Conservation (phyloP, 2,329 filamentous ascomycete species). For the Leptographium lundbergii region DNA sequence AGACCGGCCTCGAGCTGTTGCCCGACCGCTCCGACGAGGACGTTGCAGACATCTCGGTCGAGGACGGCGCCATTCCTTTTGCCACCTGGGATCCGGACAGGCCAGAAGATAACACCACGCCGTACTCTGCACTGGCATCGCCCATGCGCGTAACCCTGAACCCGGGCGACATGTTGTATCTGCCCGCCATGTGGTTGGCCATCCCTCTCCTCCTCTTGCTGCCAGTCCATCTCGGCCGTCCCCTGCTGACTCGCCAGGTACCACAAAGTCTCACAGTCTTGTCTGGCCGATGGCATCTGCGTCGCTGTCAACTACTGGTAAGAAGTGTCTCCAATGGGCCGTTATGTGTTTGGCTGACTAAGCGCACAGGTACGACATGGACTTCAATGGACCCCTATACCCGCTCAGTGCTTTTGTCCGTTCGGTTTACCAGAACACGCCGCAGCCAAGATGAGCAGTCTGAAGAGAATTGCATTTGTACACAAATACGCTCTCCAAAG, state of each 20-base stretch:
- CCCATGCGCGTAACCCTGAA: constrained; percentile 56
- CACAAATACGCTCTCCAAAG: background rate
- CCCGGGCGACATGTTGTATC: constrained; percentile 68
- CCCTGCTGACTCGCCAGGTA: constrained; percentile 33
- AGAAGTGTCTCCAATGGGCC: constrained; percentile 9
- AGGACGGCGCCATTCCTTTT: constrained; percentile 42
- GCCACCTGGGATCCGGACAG: constrained; percentile 63
- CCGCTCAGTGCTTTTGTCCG: constrained; percentile 44
- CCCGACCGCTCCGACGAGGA: constrained; percentile 17
- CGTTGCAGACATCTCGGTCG: constrained; percentile 9
- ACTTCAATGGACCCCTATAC: constrained; percentile 59
- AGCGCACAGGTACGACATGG: constrained; percentile 59
- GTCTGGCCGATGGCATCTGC: constrained; percentile 55
- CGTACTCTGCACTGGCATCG: constrained; percentile 44
- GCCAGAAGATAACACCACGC: constrained; percentile 35
- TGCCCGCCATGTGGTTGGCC: constrained; percentile 62
- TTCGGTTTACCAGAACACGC: constrained; percentile 14
- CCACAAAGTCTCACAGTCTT: constrained; percentile 68
- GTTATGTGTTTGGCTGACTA: constrained; percentile 3
- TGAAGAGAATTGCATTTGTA: background rate
- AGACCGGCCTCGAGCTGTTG: constrained; percentile 17
- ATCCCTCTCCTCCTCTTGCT: background rate
- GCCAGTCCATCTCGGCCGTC: background rate
- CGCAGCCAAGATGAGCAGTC: background rate
- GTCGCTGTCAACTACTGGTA: constrained; percentile 76